Percentiles rank a stretch among this genome's conserved stretches.
Evolutionary conservation across 768 basidiomycete genomes (phyloP).

Genomic region (Boletellus emodensis): DNA sequence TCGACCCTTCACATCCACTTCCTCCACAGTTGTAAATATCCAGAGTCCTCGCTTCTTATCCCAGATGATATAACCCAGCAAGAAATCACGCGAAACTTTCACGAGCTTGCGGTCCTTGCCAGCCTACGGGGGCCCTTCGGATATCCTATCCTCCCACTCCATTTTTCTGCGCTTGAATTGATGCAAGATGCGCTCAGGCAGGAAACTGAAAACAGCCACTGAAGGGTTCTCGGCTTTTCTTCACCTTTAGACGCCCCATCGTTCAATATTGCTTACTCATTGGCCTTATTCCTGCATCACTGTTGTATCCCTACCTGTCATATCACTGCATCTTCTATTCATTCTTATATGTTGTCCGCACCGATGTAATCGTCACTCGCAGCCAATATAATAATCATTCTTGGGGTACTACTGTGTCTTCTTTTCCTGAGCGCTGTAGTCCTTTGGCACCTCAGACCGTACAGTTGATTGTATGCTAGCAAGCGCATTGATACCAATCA

Average conservation of each 20-base stretch:
- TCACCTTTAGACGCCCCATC: conserved; percentile 14
- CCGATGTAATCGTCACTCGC: conserved; percentile 17
- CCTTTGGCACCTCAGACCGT: conserved; percentile 59
- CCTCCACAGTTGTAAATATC: conserved; percentile 46
- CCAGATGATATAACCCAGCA: conserved; percentile 33
- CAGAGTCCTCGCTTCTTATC: conserved; percentile 35
- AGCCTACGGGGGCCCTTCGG: conserved; percentile 39
- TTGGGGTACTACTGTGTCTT: conserved; percentile 60
- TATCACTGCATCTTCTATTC: conserved; percentile 24
- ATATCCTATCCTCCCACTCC: conserved; percentile 61
- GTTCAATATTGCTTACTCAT: conserved; percentile 8
- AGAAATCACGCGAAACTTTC: conserved; percentile 66
- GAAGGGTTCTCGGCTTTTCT: not conserved
- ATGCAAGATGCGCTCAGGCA: conserved; percentile 46
- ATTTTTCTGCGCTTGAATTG: conserved; percentile 66
- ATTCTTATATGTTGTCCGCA: conserved; percentile 14
- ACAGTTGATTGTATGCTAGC: conserved; percentile 72
- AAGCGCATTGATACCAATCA: conserved; percentile 61
- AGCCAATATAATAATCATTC: conserved; percentile 15
- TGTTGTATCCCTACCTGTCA: conserved; percentile 29
- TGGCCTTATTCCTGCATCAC: conserved; percentile 14
- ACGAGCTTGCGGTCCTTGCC: conserved; percentile 65
- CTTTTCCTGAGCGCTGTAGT: conserved; percentile 64
- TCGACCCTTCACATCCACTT: conserved; percentile 60
- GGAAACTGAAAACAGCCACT: conserved; percentile 18